phyloP scores from a whole-genome alignment of 805 yeast species.

The Ogataea corticis region DNA sequence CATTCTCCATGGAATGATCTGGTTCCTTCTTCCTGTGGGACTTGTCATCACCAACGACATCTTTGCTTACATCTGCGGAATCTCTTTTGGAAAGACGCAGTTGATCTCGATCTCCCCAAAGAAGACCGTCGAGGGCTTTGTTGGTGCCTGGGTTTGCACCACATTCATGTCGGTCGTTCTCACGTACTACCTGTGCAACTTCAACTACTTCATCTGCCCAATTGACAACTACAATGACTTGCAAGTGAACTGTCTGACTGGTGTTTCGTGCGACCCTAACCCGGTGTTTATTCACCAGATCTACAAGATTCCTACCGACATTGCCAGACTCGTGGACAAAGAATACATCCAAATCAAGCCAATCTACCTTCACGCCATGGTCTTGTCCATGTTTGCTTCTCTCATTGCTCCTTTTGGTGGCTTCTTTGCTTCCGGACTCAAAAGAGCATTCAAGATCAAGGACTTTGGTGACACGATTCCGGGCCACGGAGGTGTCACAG shows the following conservation, averaged over 20 bases:
- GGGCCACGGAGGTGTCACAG: slow-evolving; percentile 98
- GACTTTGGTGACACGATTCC: slow-evolving; percentile 99
- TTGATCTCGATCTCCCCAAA: slow-evolving; percentile 93
- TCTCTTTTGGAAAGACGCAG: slow-evolving; percentile 91
- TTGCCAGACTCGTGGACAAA: slow-evolving; percentile 45
- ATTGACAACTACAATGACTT: slow-evolving; percentile 56
- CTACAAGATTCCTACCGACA: slow-evolving; percentile 69
- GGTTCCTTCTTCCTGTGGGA: slow-evolving; percentile 92
- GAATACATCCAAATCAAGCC: slow-evolving; percentile 72
- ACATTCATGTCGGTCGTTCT: slow-evolving; percentile 68
- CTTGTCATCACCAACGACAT: slow-evolving; percentile 93
- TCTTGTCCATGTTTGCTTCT: slow-evolving; percentile 91
- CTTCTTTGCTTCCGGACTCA: slow-evolving; percentile 95
- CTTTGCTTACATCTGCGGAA: slow-evolving; percentile 95
- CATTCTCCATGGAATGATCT: slow-evolving; percentile 84
- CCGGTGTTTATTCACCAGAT: slow-evolving; percentile 86
- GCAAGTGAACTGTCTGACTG: slow-evolving; percentile 58
- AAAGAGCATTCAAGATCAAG: slow-evolving; percentile 93
- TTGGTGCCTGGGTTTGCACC: slow-evolving; percentile 97
- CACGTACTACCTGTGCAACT: slow-evolving; percentile 62
- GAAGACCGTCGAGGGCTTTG: slow-evolving; percentile 95
- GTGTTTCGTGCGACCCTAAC: slow-evolving; percentile 75
- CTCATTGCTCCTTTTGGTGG: slow-evolving; percentile 98
- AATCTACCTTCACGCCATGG: slow-evolving; percentile 83
- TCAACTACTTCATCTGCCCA: slow-evolving; percentile 85